phyloP scores from a whole-genome alignment of 192 early-diverging fungal genomes.

The Coemansia sp. region DNA sequence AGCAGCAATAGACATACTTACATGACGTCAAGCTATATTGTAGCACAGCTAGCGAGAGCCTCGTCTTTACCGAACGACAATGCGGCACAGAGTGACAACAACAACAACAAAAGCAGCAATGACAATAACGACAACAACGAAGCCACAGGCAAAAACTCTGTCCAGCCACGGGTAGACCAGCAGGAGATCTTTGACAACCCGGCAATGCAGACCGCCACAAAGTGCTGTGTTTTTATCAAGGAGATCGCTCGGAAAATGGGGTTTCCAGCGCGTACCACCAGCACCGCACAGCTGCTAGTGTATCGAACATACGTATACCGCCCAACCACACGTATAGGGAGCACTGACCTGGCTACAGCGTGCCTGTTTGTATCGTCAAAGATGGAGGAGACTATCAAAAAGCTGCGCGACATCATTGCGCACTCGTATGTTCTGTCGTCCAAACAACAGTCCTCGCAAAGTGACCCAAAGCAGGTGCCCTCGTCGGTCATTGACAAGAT shows the following conservation, averaged over 20 bases:
- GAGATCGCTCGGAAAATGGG: slow-evolving; percentile 31
- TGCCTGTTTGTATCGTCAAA: slow-evolving; percentile 83
- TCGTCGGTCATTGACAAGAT: slow-evolving; percentile 66
- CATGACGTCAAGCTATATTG: slow-evolving; percentile 37
- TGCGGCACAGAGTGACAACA: neutral
- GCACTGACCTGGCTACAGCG: slow-evolving; percentile 57
- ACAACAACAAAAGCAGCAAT: slow-evolving; percentile 6
- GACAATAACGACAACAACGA: neutral
- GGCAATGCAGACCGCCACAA: slow-evolving; percentile 23
- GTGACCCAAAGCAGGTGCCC: slow-evolving; percentile 14
- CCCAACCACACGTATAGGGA: slow-evolving; percentile 14
- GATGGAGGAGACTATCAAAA: slow-evolving; percentile 86
- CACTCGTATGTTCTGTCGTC: slow-evolving; percentile 50
- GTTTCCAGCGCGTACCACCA: slow-evolving; percentile 45
- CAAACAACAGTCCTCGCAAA: slow-evolving; percentile 23
- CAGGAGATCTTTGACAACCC: slow-evolving; percentile 25
- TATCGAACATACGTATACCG: slow-evolving; percentile 44
- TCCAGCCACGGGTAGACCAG: slow-evolving; percentile 9
- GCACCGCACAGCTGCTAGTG: slow-evolving; percentile 48
- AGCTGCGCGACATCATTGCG: slow-evolving; percentile 75
- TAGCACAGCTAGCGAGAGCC: slow-evolving; percentile 16
- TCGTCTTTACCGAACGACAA: neutral
- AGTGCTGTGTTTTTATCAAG: slow-evolving; percentile 46
- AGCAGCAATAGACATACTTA: slow-evolving; percentile 26
- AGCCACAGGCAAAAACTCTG: slow-evolving; percentile 5